Evolutionary conservation across 345 rosid genomes (phyloP), one percentile per base, ranked within the genome.

Genomic region (Carallia pectinifolia): DNA sequence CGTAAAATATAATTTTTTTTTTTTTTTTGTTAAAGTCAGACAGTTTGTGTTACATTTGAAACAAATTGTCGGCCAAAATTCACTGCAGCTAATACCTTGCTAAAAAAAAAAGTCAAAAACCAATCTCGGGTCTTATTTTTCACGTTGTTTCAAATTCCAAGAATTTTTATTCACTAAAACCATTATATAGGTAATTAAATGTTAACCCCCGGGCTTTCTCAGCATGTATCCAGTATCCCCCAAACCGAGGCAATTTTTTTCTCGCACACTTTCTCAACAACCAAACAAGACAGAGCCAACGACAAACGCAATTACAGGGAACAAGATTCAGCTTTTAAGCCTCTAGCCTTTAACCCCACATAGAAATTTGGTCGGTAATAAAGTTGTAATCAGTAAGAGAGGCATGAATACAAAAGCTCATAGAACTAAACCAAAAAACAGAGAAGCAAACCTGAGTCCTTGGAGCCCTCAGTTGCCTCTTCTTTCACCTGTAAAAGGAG

Each of bases 401-500:
- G 9, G 33, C 10, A 72, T 36, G 12, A 29, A 48, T 8, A 34
- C 16, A 47, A 50, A 55, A 62, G 58, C 17, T 44, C 60, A 7
- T 9, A 9, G 3, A 53, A 58, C 33, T 55, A 37, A n/a, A 18
- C 47, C 6, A 53, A 48, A 60, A 19, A 44, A 9, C 18, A 52
- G 66, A 6, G 50, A 23, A 23, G 7, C 59, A 71, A 48, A 84
- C 90, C 86, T 69, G 84, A 80, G 69, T 80, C 87, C 62, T 71
- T 77, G 10, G 74, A 74, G 79, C 71, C 65, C 63, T 82, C 87
- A 63, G 74, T 70, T 12, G 75, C 53, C 54, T 82, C 90, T 40
- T 81, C 85, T 59, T 84, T 86, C 55, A 79, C 80, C 80, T 19
- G 84, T 79, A 53, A 77, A 61, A 31, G 82, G 82, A 76, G 70